Base-by-base conservation (phyloP, 2,329 filamentous ascomycete species). In the Aspergillus transmontanensis region DNA sequence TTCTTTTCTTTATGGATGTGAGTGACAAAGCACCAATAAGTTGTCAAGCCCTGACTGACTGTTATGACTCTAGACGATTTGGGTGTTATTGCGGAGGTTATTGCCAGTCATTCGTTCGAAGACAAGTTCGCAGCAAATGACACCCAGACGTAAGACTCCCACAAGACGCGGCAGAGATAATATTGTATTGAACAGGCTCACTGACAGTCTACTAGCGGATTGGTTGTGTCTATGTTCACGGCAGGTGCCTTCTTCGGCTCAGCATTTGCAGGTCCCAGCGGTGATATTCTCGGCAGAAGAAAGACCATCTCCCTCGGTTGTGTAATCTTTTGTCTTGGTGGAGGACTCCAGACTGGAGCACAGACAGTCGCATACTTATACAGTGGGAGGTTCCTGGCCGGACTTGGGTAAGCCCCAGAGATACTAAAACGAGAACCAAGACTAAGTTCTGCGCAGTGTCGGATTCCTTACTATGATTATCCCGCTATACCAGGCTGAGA, bases 171-270 rank as follows among this genome's bases (percentile, higher is more conserved):
- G 14, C 14, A 39, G 12, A 30, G 7, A 41, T 41, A n/a, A 19
- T 10, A n/a, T 21, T 16, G 46, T 23, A 12, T 34, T 11, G 26
- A 14, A 45, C 30, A 4, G 12, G 3, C 50, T 14, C 19, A 39
- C 41, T 66, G 36, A 66, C 60, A 34, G 23, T 2, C 2, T 19
- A 43, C 6, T 55, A 89, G 84, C 43, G 90, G 90, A 59, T 86
- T 90, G 4, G 89, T 93, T 0, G 91, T 94, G 1, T 91, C 90
- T 1, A 84, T 93, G 63, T 94, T 94, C 75, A 94, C 91, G 0
- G 89, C 85, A 2, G 87, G 91, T 51, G 90, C 90, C 26, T 92
- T 92, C 78, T 85, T 90, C 66, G 90, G 90, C 10, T 87, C 90
- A 30, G 80, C 81, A 36, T 78, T 87, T 41, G 90, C 88, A 45